Evolutionary conservation across 2,329 filamentous ascomycete genomes (phyloP).

Genomic region (Endoconidiophora polonica): DNA sequence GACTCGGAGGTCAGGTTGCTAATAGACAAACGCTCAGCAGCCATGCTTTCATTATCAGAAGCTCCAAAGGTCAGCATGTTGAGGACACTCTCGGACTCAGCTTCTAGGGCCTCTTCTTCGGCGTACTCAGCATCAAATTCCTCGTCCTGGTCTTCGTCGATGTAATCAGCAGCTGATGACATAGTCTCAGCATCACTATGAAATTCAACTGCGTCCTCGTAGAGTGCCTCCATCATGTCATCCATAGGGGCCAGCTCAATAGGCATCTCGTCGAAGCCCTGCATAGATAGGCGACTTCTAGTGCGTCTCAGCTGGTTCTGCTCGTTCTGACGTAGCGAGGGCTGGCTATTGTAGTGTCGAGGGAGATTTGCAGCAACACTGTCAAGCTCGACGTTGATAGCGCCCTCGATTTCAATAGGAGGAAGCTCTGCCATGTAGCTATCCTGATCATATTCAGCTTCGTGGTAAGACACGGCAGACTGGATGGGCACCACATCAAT

Average conservation of each 20-base stretch:
- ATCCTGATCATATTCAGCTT: slow-evolving; percentile 1
- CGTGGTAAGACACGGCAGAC: background rate
- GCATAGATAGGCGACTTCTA: slow-evolving; percentile 24
- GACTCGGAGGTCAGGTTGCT: background rate
- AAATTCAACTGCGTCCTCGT: slow-evolving; percentile 30
- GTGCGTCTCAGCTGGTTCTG: slow-evolving; percentile 26
- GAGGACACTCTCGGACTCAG: background rate
- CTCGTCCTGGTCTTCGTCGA: too few species aligned
- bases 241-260: slow-evolving; percentile 16
- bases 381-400: slow-evolving; percentile 13
- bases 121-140: background rate
- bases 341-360: slow-evolving; percentile 38
- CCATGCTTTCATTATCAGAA: slow-evolving; percentile 1
- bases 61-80: slow-evolving; percentile 1
- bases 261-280: slow-evolving; percentile 15
- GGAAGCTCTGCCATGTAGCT: slow-evolving; percentile 6
- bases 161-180: background rate
- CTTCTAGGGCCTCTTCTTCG: background rate
- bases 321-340: slow-evolving; percentile 30
- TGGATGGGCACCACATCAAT: slow-evolving; percentile 14
- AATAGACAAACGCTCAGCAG: slow-evolving; percentile 2
- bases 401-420: background rate
- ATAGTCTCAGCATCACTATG: slow-evolving; percentile 17
- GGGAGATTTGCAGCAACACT: slow-evolving; percentile 5
- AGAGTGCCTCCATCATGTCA: slow-evolving; percentile 25